phyloP scores from a whole-genome alignment of 352 stramenopile species.

The Globisporangium mamillatum region DNA sequence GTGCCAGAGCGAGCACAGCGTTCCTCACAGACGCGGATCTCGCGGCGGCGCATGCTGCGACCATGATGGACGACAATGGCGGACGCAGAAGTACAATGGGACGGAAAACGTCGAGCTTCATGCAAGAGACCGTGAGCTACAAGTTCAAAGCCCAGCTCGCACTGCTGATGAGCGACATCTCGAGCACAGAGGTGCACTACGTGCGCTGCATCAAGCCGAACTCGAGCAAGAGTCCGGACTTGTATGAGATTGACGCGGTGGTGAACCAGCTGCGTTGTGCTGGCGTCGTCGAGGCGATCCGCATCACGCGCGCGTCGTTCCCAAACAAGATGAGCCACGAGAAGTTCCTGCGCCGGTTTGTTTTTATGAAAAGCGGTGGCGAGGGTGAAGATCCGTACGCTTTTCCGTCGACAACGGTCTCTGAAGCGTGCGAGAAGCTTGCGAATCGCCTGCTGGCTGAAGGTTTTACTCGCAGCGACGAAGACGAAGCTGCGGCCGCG shows the following conservation, averaged over 20 bases:
- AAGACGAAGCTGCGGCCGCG: constrained; percentile 30
- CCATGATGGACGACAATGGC: constrained; percentile 33
- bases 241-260: constrained; percentile 85
- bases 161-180: constrained; percentile 86
- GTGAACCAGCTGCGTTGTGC: constrained; percentile 87
- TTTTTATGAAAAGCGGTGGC: constrained; percentile 56
- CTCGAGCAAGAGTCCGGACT: constrained; percentile 60
- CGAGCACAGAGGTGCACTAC: constrained; percentile 84
- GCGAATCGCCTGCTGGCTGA: constrained; percentile 43
- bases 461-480: constrained; percentile 36
- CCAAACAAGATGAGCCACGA: constrained; percentile 94
- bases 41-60: constrained; percentile 43
- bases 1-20: constrained; percentile 41
- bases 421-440: constrained; percentile 63
- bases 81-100: constrained; percentile 41
- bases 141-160: constrained; percentile 89
- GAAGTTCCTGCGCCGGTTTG: constrained; percentile 81
- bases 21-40: constrained; percentile 66
- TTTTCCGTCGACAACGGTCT: constrained; percentile 44
- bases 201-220: constrained; percentile 93
- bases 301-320: constrained; percentile 87
- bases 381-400: constrained; percentile 11
- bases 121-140: constrained; percentile 88
- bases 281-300: constrained; percentile 89
- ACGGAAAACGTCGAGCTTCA: constrained; percentile 78